Conservation (phyloP, 2,329 filamentous ascomycete genomes). For the Fusarium sp. region DNA sequence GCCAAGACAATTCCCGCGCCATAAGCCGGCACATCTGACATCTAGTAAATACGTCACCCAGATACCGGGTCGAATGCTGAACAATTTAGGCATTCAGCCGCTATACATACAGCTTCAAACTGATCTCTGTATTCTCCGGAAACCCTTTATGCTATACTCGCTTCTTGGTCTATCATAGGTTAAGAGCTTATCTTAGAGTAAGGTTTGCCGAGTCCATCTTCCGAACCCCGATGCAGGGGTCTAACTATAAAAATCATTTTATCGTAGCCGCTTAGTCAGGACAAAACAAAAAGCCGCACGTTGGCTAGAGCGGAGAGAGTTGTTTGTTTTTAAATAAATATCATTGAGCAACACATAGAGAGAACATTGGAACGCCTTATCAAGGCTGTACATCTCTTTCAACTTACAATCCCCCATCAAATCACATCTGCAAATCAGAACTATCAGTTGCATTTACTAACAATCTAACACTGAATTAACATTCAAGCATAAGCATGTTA, state of each 20-base stretch:
- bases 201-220: not conserved
- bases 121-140: not conserved
- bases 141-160: fast-evolving
- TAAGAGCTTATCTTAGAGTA: not conserved
- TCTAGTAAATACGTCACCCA: not conserved
- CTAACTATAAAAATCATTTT: not conserved
- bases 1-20: not conserved
- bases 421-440: not conserved
- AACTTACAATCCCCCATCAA: fast-evolving
- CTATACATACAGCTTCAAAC: not conserved
- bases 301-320: fast-evolving
- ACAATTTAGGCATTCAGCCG: too few relatives aligned
- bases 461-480: not conserved
- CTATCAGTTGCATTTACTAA: fast-evolving
- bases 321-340: fast-evolving
- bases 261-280: not conserved
- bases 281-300: fast-evolving
- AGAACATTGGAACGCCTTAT: fast-evolving
- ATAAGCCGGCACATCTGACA: not conserved
- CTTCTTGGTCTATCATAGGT: fast-evolving
- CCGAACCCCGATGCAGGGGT: not conserved
- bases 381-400: fast-evolving
- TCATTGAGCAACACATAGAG: fast-evolving
- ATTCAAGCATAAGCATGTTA: too few relatives aligned
- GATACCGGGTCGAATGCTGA: fast-evolving